These are phyloP conservation scores for Erythrobasidium yunnanense DNA, from an alignment of 768 basidiomycete species.

Conservation along the genomic window DNA sequence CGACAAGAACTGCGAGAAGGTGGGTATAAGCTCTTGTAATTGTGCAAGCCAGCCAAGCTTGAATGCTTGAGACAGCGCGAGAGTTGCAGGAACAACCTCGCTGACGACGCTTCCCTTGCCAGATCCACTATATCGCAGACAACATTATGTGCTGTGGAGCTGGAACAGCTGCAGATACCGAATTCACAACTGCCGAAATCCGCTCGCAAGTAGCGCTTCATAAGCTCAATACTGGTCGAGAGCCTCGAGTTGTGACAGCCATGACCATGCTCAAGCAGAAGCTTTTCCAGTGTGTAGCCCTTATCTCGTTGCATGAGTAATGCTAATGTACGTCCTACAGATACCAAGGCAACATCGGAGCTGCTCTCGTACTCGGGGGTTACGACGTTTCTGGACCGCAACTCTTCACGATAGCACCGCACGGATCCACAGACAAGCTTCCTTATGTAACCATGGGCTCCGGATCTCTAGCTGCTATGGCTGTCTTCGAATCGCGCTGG, in stretches of 20 bases:
- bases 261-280: conserved; percentile 99
- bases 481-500: conserved; percentile 86
- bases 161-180: conserved; percentile 97
- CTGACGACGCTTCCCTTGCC: conserved; percentile 15
- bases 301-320: background rate
- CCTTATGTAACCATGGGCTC: conserved; percentile 99
- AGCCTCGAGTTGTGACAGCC: conserved; percentile 86
- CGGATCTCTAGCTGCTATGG: conserved; percentile 93
- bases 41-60: background rate
- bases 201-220: conserved; percentile 93
- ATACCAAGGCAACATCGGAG: conserved; percentile 86
- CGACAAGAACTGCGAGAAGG: conserved; percentile 99
- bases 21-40: conserved; percentile 41
- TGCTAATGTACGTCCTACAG: conserved; percentile 50
- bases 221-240: conserved; percentile 74
- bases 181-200: conserved; percentile 81
- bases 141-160: conserved; percentile 96
- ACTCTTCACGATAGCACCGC: conserved; percentile 87
- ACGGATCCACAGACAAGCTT: conserved; percentile 95
- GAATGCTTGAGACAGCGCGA: too few species aligned
- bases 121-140: conserved; percentile 97
- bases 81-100: too few species aligned
- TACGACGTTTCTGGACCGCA: conserved; percentile 91
- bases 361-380: conserved; percentile 89
- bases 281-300: conserved; percentile 62